Percentiles rank a stretch among this genome's conserved stretches.
Conservation (phyloP, 2,329 filamentous ascomycete genomes). For the Alternaria sp. region DNA sequence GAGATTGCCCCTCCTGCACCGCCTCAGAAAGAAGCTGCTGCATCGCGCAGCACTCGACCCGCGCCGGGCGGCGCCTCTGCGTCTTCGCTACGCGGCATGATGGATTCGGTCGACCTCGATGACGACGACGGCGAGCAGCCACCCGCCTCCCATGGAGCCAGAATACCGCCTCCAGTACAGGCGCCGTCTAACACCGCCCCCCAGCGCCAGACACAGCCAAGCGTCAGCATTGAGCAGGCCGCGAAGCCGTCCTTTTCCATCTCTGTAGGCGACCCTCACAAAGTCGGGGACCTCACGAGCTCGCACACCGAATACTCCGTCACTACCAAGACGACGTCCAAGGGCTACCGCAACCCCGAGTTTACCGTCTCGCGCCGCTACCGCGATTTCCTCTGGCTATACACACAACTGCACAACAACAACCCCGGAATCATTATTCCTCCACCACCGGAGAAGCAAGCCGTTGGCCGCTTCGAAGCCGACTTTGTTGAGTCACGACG, state of each 20-base stretch:
- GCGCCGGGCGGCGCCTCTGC: constrained; percentile 64
- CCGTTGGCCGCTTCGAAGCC: constrained; percentile 91
- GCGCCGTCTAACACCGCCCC: constrained; percentile 58
- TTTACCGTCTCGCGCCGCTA: constrained; percentile 95
- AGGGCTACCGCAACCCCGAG: constrained; percentile 90
- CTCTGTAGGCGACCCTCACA: constrained; percentile 93
- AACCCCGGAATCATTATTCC: constrained; percentile 95
- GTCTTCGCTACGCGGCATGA: constrained; percentile 60
- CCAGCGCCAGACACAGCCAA: constrained; percentile 70
- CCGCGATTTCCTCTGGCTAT: constrained; percentile 97
- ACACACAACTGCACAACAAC: constrained; percentile 91
- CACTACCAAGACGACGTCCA: constrained; percentile 93
- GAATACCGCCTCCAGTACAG: constrained; percentile 71
- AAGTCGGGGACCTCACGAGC: constrained; percentile 94
- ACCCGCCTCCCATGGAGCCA: constrained; percentile 61
- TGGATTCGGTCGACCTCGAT: constrained; percentile 75
- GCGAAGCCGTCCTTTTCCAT: constrained; percentile 92
- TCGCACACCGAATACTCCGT: constrained; percentile 98
- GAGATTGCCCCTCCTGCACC: constrained; percentile 74
- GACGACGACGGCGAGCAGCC: constrained; percentile 65
- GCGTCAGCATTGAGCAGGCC: constrained; percentile 90
- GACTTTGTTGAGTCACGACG: constrained; percentile 95
- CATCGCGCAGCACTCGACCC: constrained; percentile 56
- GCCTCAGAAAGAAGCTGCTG: constrained; percentile 68
- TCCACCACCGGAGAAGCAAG: constrained; percentile 96